These are phyloP conservation scores for Citrullus colocynthis DNA, from an alignment of 306 rosid species.

Conservation along the genomic window DNA sequence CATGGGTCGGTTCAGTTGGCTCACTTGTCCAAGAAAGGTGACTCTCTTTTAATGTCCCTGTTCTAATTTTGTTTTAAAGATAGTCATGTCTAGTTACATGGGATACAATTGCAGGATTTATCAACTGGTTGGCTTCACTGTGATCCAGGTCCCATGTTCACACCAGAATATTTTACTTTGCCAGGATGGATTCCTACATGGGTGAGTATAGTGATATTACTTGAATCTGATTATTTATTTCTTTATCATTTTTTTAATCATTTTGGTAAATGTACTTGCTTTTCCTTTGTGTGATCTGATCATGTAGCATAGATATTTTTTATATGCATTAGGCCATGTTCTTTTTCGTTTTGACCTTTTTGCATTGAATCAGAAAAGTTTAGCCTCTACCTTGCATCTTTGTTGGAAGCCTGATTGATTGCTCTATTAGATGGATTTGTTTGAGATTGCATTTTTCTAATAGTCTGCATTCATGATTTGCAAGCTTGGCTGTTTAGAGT, in stretches of 20 bases:
- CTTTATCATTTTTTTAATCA: neutral
- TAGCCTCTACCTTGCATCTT: neutral
- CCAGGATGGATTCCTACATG: constrained; percentile 60
- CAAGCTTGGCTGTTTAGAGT: neutral
- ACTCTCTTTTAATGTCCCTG: neutral
- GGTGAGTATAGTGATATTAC: constrained; percentile 34
- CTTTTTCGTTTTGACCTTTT: neutral
- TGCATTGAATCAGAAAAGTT: neutral
- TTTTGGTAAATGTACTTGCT: neutral
- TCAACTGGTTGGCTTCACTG: constrained; percentile 89
- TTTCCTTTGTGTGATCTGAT: neutral
- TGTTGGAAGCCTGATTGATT: neutral
- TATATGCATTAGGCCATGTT: neutral
- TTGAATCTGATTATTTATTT: neutral
- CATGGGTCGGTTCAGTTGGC: constrained; percentile 84
- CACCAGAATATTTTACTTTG: constrained; percentile 51
- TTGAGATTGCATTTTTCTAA: neutral
- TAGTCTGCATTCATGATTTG: neutral
- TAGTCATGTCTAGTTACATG: neutral
- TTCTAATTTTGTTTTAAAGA: neutral
- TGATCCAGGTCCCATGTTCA: constrained; percentile 88
- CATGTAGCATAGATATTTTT: neutral
- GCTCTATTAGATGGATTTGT: neutral
- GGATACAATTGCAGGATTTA: constrained; percentile 57
- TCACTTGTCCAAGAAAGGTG: constrained; percentile 97